phyloP scores from a whole-genome alignment of 1,284 basidiomycete genomes.

The Golubevia sp. region DNA sequence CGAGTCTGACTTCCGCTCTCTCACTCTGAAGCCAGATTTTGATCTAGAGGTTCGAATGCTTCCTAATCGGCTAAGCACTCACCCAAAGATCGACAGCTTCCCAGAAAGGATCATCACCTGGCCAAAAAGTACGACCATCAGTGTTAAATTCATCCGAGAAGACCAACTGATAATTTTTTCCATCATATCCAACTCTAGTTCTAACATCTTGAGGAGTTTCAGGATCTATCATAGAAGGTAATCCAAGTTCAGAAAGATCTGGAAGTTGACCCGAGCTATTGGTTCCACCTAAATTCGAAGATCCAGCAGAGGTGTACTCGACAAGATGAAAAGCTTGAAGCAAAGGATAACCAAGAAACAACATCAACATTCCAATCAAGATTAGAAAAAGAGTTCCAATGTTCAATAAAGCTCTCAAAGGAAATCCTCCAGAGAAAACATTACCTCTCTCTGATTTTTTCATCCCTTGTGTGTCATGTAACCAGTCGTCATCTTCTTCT shows the following conservation, averaged over 20 bases:
- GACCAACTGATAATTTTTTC: conserved; percentile 36
- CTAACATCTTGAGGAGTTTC: conserved; percentile 31
- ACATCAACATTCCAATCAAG: conserved; percentile 18
- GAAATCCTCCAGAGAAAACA: background rate
- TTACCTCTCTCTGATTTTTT: background rate
- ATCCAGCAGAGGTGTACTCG: conserved; percentile 14
- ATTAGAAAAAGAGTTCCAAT: conserved; percentile 24
- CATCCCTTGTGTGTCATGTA: background rate
- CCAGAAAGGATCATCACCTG: conserved; percentile 56
- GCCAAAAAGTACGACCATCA: conserved; percentile 45
- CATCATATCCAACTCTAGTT: conserved; percentile 19
- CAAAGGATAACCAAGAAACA: conserved; percentile 36
- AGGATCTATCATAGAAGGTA: conserved; percentile 31
- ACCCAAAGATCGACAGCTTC: conserved; percentile 37
- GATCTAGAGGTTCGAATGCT: too few species aligned
- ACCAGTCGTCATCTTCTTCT: conserved; percentile 1
- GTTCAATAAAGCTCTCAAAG: conserved; percentile 25
- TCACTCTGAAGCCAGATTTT: too few species aligned
- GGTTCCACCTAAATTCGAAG: conserved; percentile 26
- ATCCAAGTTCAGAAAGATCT: conserved; percentile 15
- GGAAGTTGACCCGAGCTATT: conserved; percentile 27
- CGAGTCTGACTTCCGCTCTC: too few species aligned
- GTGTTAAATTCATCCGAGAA: conserved; percentile 55
- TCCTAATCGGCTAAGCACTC: background rate
- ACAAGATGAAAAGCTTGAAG: conserved; percentile 1